These are phyloP conservation scores for Leccinum arenicola DNA, from an alignment of 768 basidiomycete genomes.

Conservation along the genomic window DNA sequence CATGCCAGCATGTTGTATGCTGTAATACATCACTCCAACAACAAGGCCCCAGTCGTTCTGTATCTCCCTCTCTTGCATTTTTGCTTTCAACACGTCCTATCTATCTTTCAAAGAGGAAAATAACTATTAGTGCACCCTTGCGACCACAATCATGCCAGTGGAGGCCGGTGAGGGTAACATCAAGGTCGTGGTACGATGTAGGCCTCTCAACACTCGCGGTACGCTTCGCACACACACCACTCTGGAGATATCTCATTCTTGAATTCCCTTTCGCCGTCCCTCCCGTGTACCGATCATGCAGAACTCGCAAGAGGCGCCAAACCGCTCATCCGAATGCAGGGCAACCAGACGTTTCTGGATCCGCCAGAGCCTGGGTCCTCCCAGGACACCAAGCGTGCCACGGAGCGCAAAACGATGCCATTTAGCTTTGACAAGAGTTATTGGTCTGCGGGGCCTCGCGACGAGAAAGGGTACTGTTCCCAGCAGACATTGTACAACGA, in stretches of 20 bases:
- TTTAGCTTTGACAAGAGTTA: conserved; percentile 98
- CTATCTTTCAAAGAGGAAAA: conserved; percentile 14
- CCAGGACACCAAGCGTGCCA: conserved; percentile 74
- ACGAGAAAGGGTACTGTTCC: conserved; percentile 88
- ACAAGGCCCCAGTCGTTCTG: conserved; percentile 4
- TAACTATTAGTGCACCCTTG: conserved; percentile 14
- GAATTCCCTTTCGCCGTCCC: neutral
- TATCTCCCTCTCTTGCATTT: conserved; percentile 3
- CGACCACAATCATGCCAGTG: conserved; percentile 46
- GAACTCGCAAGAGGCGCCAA: conserved; percentile 94
- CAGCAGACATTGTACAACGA: conserved; percentile 95
- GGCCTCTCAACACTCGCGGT: conserved; percentile 95
- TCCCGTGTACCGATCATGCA: conserved; percentile 32
- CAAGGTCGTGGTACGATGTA: conserved; percentile 93
- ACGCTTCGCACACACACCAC: conserved; percentile 28
- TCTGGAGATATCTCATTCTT: conserved; percentile 1
- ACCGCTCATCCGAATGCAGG: conserved; percentile 90
- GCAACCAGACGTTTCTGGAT: conserved; percentile 89
- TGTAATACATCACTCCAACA: conserved; percentile 3
- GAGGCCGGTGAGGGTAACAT: conserved; percentile 85
- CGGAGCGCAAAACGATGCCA: conserved; percentile 84
- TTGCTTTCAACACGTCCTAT: conserved; percentile 5
- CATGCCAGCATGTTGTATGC: conserved; percentile 7
- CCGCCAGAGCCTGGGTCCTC: conserved; percentile 77
- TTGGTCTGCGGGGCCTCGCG: conserved; percentile 90